Conservation (phyloP, 352 stramenopile genomes). For the Thalassiosira exigua region DNA sequence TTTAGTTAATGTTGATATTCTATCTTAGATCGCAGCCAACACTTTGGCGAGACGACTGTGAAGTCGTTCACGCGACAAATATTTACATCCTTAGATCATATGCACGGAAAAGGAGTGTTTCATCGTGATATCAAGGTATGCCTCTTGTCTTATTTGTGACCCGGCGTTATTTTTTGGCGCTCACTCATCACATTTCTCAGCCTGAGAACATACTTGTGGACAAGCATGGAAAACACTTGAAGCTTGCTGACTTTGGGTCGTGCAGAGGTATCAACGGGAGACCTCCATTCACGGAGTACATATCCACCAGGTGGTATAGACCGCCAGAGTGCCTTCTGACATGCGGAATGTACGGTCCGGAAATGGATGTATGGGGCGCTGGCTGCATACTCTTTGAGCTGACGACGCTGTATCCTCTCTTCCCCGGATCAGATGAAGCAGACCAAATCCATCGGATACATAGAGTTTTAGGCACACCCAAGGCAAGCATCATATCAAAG, state of each 20-base stretch:
- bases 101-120: conserved; percentile 97
- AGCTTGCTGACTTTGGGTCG: conserved; percentile 95
- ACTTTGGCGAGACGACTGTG: conserved; percentile 66
- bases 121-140: conserved; percentile 92
- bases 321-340: conserved; percentile 94
- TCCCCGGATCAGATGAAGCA: conserved; percentile 92
- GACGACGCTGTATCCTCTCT: conserved; percentile 91
- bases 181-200: conserved; percentile 13
- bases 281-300: conserved; percentile 96
- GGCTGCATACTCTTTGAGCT: conserved; percentile 97
- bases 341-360: conserved; percentile 93
- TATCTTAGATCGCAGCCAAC: conserved; percentile 43
- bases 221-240: conserved; percentile 68
- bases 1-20: too few species aligned
- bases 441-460: conserved; percentile 96
- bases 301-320: conserved; percentile 95
- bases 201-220: conserved; percentile 96
- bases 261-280: conserved; percentile 95
- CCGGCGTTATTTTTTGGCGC: neutral
- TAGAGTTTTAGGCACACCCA: conserved; percentile 92
- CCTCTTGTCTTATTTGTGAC: neutral
- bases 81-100: conserved; percentile 94
- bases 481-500: conserved; percentile 87
- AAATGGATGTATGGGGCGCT: conserved; percentile 96
- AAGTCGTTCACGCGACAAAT: conserved; percentile 91